Base-by-base conservation (phyloP, 352 stramenopile genomes). In the Phytophthora pinifolia region DNA sequence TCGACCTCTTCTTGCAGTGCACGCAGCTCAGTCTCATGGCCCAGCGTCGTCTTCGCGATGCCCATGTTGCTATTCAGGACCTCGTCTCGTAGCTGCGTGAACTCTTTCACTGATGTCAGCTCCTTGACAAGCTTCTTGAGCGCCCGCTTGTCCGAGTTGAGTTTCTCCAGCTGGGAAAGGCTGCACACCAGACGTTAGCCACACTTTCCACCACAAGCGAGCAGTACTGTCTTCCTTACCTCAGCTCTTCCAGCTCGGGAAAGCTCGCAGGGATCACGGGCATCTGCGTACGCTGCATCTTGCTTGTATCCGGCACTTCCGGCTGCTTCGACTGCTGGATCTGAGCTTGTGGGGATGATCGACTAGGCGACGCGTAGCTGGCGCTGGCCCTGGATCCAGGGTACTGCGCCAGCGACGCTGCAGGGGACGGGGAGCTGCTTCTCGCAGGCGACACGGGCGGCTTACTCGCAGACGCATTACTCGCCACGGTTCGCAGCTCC, bases 31-130 rank as follows among this genome's bases (percentile, higher is more conserved):
- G 27, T 62, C 32, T 94, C 81, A 56, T 86, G 76, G 7, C 49
- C 51, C 1, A 94, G 70, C 44, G 83, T 89, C 36, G 74, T 82
- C 46, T 88, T 73, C 15, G 83, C 83, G 46, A 88, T 88, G 25
- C 63, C 62, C 62, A 89, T 87, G 54, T 94, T 94, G 55, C 80
- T 85, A 22, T 70, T 75, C 65, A 94, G 77, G 15, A 92, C 71
- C 37, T 92, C 79, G 37, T 89, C 79, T 22, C 81, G 76, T 4
- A 92, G 47, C 48, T 86, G 77, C 30, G 74, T 72, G 33, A 94
- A 94, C 39, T 88, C 76, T 27, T 87, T 66, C 1, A 90, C 76
- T 1, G 59, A 72, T 36, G 76, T 61, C 51, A 92, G 67, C 12
- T 79, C 76, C 41, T 80, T 78, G 2, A 86, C 70, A 50, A 88